Conservation (phyloP, 768 basidiomycete genomes). For the Strobilomyces confusus region DNA sequence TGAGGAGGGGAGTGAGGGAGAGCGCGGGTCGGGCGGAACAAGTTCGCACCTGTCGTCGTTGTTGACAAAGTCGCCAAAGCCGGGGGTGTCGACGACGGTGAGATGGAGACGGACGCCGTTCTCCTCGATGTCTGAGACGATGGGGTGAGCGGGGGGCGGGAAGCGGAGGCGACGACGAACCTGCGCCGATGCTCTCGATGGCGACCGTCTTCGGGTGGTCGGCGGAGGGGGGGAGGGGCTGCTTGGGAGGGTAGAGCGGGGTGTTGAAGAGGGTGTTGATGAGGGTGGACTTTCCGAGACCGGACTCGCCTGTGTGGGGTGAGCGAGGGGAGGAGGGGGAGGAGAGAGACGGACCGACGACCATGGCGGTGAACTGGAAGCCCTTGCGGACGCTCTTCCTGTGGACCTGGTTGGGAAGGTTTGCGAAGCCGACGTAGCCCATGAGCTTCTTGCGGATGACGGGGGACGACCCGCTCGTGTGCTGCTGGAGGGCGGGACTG, state of each 20-base stretch:
- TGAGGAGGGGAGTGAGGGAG: constrained; percentile 32
- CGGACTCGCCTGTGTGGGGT: constrained; percentile 78
- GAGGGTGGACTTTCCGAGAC: constrained; percentile 96
- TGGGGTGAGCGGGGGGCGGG: constrained; percentile 11
- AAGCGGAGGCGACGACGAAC: constrained; percentile 39
- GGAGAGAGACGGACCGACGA: constrained; percentile 74
- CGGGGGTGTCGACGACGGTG: constrained; percentile 99
- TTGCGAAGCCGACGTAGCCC: constrained; percentile 96
- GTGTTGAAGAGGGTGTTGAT: constrained; percentile 99
- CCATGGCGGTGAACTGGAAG: constrained; percentile 99
- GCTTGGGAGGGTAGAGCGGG: constrained; percentile 86
- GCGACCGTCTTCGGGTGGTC: constrained; percentile 92
- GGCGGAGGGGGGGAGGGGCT: constrained; percentile 75
- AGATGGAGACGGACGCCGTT: constrained; percentile 93
- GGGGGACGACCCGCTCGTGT: constrained; percentile 30
- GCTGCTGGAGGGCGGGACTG: constrained; percentile 53
- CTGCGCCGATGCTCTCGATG: constrained; percentile 97
- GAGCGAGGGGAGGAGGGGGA: neutral
- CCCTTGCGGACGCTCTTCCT: constrained; percentile 97
- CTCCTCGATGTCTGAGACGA: constrained; percentile 89
- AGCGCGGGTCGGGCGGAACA: constrained; percentile 7
- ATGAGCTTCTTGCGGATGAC: constrained; percentile 86
- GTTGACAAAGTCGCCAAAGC: constrained; percentile 99
- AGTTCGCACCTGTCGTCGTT: constrained; percentile 86
- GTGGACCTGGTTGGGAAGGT: constrained; percentile 98